These are phyloP conservation scores for Magnusiomyces suaveolens DNA, from an alignment of 1,139 yeast species.

Conservation along the genomic window DNA sequence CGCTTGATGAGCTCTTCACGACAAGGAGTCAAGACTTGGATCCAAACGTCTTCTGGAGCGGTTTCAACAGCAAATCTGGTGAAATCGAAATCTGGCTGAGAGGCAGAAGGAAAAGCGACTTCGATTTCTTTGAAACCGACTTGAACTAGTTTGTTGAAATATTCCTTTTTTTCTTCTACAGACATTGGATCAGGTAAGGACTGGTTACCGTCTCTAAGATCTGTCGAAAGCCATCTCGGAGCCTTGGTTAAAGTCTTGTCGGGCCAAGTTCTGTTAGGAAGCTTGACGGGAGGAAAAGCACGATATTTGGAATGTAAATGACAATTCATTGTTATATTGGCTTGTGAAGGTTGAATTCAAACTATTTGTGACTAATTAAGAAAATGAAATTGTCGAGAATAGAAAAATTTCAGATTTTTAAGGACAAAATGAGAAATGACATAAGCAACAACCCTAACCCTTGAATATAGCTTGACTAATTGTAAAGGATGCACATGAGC, in stretches of 20 bases:
- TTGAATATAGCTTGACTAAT: too few species aligned
- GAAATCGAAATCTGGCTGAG: slow-evolving; percentile 92
- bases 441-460: too few species aligned
- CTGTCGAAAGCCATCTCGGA: slow-evolving; percentile 95
- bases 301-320: slow-evolving; percentile 60
- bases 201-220: slow-evolving; percentile 93
- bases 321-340: slow-evolving; percentile 27
- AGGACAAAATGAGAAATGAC: too few species aligned
- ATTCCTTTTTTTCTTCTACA: slow-evolving; percentile 76
- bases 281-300: slow-evolving; percentile 53
- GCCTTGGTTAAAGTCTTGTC: slow-evolving; percentile 59
- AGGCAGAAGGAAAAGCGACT: slow-evolving; percentile 92
- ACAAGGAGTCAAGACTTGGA: slow-evolving; percentile 88
- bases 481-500: too few species aligned
- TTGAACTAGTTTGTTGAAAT: slow-evolving; percentile 76
- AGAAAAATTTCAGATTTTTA: too few species aligned
- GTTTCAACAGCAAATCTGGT: slow-evolving; percentile 85
- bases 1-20: slow-evolving; percentile 82
- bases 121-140: slow-evolving; percentile 95
- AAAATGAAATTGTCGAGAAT: too few species aligned
- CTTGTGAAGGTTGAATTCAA: too few species aligned
- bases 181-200: slow-evolving; percentile 97
- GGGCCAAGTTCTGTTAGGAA: slow-evolving; percentile 87
- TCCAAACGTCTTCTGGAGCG: slow-evolving; percentile 86
- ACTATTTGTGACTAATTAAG: too few species aligned